Evolutionary conservation across 208 protist species (phyloP), one percentile per base, ranked within the genome.

Genomic region (Porcisia hertigi): DNA sequence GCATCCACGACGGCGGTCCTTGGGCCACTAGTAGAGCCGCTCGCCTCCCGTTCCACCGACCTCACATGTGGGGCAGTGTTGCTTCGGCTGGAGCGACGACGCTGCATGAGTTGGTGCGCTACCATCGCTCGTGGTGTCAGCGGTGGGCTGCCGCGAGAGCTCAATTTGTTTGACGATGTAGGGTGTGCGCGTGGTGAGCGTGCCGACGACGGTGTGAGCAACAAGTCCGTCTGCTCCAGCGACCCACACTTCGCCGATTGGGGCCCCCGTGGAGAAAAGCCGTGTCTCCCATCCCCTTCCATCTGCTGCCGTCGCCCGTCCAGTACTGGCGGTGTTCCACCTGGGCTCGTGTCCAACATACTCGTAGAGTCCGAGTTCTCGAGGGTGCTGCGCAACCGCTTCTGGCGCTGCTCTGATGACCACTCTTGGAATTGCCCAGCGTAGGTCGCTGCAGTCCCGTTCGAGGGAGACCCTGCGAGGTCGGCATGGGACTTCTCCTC

Each of bases 21-120:
- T 18, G 34, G 52, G 47, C 45, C 57, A 55, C 66, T 54, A 54
- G 34, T 36, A 23, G 45, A n/a, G n/a, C 41, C 16, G 30, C 52
- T 25, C 34, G 34, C 39, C n/a, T 43, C 57, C 16, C 57, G 41
- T 23, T 75, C 78, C 0, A 78, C 69, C 2, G 78, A 82, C 30
- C 73, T 18, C 34, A 71, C 60, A 64, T 82, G 78, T 23, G 78
- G 78, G 25, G 78, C 78, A 65, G 78, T 82, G 72, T 34, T 78
- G 58, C 78, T 82, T 25, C 73, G 65, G 41, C 78, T 82, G 12
- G 73, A 60, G 73, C 78, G 78, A 11, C 73, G 78, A 4, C 67
- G 73, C 59, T 82, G 78, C 78, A 82, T 82, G 36, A 82, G 78
- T 36, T 78, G 72, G 62, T 82, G 78, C n/a, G 78, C 78, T 30